phyloP scores from a whole-genome alignment of 164 flowering plant genomes.

The Tetrastigma voinierianum region DNA sequence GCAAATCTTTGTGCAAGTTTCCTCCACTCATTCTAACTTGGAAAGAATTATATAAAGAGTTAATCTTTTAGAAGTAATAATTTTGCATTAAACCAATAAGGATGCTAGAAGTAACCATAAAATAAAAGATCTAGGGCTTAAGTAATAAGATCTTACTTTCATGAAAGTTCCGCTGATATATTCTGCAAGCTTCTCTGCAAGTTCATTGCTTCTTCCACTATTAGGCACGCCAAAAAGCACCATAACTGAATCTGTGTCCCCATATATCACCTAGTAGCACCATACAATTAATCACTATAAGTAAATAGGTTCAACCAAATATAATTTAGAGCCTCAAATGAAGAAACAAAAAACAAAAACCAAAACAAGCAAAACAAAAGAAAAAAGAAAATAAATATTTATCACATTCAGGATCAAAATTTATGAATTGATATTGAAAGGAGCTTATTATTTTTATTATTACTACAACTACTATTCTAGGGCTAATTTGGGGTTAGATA shows the following conservation, averaged over 20 bases:
- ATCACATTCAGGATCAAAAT: too few relatives aligned
- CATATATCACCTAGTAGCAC: conserved; percentile 86
- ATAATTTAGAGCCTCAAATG: not conserved
- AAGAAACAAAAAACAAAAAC: not conserved
- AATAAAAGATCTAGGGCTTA: not conserved
- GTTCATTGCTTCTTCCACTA: conserved; percentile 83
- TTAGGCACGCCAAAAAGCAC: conserved; percentile 90
- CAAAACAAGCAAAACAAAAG: not conserved
- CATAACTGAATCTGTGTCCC: conserved; percentile 99
- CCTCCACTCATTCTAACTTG: too few relatives aligned
- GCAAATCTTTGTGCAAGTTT: too few relatives aligned
- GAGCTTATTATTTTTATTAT: too few relatives aligned
- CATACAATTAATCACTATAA: not conserved
- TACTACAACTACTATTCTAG: too few relatives aligned
- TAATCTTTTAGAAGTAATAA: too few relatives aligned
- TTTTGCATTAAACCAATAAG: too few relatives aligned
- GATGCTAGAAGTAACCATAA: not conserved
- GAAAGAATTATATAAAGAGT: too few relatives aligned
- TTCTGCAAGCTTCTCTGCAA: conserved; percentile 93
- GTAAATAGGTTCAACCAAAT: not conserved
- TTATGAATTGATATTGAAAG: too few relatives aligned
- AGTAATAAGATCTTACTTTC: conserved; percentile 40
- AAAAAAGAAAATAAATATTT: not conserved
- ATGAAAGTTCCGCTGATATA: conserved; percentile 83
- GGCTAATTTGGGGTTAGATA: too few relatives aligned